Percentiles rank a stretch among this genome's conserved stretches.
phyloP scores from a whole-genome alignment of 164 flowering plant species.

The Stephania yunnanensis region DNA sequence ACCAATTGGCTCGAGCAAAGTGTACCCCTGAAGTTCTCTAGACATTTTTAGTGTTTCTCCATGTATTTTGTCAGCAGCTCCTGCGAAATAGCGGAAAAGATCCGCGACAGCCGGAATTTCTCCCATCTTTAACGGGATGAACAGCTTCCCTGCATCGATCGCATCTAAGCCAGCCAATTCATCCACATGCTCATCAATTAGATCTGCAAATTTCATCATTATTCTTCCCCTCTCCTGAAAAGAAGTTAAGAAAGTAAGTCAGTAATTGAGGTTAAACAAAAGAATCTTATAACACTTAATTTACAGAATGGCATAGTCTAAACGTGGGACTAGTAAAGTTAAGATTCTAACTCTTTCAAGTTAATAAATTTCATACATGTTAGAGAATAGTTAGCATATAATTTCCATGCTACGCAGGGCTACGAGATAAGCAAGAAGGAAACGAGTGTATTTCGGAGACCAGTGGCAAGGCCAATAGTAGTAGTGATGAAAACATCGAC shows the following conservation, averaged over 20 bases:
- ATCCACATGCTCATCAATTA: conserved; percentile 51
- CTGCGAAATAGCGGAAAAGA: conserved; percentile 61
- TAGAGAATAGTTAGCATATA: neutral
- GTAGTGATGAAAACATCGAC: neutral
- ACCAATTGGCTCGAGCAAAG: conserved; percentile 71
- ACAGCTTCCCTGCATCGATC: conserved; percentile 63
- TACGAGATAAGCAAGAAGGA: neutral
- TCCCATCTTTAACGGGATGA: conserved; percentile 17
- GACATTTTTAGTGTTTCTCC: conserved; percentile 68
- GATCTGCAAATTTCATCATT: conserved; percentile 62
- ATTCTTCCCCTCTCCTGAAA: conserved; percentile 57
- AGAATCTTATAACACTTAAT: neutral
- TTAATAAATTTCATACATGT: neutral
- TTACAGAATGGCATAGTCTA: neutral
- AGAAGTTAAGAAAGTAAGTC: neutral
- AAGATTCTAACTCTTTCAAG: neutral
- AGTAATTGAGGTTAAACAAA: neutral
- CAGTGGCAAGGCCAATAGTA: neutral
- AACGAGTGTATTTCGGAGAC: neutral
- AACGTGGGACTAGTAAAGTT: neutral
- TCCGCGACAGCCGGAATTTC: conserved; percentile 45
- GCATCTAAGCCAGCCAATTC: conserved; percentile 64
- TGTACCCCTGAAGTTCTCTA: conserved; percentile 45
- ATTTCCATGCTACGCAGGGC: neutral
- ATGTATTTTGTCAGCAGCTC: conserved; percentile 84